Percentiles rank a stretch among this genome's conserved stretches.
Conservation (phyloP, 31 red algal species). For the Odonthalia washingtoniensis region DNA sequence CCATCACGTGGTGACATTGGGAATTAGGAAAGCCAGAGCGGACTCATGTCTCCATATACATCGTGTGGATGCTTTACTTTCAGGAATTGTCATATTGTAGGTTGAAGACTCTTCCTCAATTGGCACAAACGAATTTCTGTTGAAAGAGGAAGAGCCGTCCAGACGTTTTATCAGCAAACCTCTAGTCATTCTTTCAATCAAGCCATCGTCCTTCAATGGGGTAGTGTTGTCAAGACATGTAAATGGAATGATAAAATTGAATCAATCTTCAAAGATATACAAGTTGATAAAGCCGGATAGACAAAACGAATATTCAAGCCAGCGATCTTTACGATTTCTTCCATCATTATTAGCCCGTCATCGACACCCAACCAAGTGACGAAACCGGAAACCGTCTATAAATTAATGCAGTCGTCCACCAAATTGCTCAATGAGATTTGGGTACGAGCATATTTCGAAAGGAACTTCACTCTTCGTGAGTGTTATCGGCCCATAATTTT, state of each 20-base stretch:
- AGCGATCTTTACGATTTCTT: no score
- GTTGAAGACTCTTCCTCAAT: not conserved
- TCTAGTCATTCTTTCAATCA: not conserved
- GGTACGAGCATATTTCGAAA: no score
- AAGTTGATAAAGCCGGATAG: not conserved
- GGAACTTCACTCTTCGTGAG: no score
- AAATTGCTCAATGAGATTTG: no score
- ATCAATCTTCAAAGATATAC: not conserved
- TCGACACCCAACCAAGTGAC: no score
- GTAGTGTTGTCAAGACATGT: not conserved
- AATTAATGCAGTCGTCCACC: constrained; percentile 17
- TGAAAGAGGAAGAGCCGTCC: not conserved
- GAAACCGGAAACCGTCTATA: not conserved
- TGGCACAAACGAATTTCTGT: not conserved
- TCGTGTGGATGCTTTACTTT: not conserved
- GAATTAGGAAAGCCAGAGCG: no score
- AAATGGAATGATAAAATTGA: not conserved
- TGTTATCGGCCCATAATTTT: no score
- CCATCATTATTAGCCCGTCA: no score
- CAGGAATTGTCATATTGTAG: not conserved
- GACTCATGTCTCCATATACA: constrained; percentile 7
- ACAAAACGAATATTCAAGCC: not conserved
- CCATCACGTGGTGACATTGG: not conserved
- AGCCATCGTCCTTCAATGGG: not conserved
- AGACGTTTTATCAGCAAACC: not conserved